phyloP scores from a whole-genome alignment of 2,329 filamentous ascomycete species.

The Diaporthe velutina region DNA sequence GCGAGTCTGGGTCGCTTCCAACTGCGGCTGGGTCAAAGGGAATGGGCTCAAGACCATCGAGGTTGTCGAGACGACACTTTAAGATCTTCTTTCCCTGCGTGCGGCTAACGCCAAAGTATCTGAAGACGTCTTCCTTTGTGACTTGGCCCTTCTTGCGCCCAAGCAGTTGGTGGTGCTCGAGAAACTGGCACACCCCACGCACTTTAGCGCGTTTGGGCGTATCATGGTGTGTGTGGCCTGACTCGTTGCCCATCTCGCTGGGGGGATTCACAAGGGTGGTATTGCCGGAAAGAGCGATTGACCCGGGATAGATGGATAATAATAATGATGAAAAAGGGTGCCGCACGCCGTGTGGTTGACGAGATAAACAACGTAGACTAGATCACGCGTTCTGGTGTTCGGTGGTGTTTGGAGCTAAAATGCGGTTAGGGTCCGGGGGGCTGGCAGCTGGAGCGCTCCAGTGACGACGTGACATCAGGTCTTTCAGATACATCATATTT shows the following conservation, averaged over 20 bases:
- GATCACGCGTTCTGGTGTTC: not conserved
- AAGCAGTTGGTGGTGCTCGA: no score
- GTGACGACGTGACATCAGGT: not conserved
- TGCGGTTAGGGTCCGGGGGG: no score
- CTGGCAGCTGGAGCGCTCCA: no score
- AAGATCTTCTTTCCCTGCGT: no score
- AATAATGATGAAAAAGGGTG: not conserved
- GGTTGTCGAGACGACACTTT: no score
- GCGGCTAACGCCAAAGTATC: no score
- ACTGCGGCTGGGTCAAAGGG: no score
- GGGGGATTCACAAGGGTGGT: not conserved
- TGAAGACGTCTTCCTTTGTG: no score
- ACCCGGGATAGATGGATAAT: not conserved
- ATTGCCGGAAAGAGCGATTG: not conserved
- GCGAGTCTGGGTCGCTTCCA: no score
- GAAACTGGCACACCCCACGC: no score
- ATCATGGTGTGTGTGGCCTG: not conserved
- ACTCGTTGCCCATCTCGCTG: not conserved
- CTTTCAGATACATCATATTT: not conserved
- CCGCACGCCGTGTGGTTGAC: not conserved
- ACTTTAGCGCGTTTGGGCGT: not conserved
- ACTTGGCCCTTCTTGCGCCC: no score
- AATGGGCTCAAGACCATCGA: no score
- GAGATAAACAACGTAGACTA: not conserved
- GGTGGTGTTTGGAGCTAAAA: not conserved